Evolutionary conservation across 768 basidiomycete species (phyloP).

Genomic region (Steccherinum ochraceum): DNA sequence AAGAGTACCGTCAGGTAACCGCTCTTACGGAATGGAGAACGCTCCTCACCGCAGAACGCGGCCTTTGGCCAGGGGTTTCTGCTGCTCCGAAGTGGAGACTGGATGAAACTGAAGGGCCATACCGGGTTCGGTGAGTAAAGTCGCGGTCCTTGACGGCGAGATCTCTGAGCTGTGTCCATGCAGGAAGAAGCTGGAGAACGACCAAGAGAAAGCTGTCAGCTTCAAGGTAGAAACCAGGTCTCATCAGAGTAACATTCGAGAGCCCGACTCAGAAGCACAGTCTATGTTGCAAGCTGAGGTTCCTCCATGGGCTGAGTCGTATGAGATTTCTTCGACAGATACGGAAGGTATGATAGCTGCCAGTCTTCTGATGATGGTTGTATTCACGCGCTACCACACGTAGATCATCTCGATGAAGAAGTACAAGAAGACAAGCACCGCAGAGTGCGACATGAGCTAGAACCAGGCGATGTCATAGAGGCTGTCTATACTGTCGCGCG

Average conservation of each 20-base stretch:
- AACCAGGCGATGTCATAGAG: constrained; percentile 86
- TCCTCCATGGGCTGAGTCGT: constrained; percentile 69
- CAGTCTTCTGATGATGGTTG: constrained; percentile 2
- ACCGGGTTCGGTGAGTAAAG: constrained; percentile 62
- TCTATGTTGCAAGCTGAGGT: constrained; percentile 50
- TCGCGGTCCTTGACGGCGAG: too few relatives aligned
- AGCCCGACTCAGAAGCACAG: constrained; percentile 44
- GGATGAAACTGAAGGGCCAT: constrained; percentile 90
- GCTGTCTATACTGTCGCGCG: constrained; percentile 82
- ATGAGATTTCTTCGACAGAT: constrained; percentile 59
- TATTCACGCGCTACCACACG: constrained; percentile 17
- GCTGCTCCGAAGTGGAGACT: constrained; percentile 59
- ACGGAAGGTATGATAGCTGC: constrained; percentile 42
- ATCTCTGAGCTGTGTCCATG: too few relatives aligned
- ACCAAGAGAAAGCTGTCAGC: constrained; percentile 37
- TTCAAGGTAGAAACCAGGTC: constrained; percentile 42
- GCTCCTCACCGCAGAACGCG: constrained; percentile 66
- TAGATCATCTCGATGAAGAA: constrained; percentile 65
- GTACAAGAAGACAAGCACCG: constrained; percentile 86
- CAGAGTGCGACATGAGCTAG: constrained; percentile 78
- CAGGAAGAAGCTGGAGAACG: constrained; percentile 76
- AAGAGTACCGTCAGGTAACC: constrained; percentile 66
- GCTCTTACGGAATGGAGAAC: constrained; percentile 55
- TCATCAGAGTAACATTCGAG: constrained; percentile 42
- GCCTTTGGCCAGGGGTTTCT: constrained; percentile 66